Evolutionary conservation across 371 early-diverging fungal species (phyloP).

Genomic region (Mucor mucedo): DNA sequence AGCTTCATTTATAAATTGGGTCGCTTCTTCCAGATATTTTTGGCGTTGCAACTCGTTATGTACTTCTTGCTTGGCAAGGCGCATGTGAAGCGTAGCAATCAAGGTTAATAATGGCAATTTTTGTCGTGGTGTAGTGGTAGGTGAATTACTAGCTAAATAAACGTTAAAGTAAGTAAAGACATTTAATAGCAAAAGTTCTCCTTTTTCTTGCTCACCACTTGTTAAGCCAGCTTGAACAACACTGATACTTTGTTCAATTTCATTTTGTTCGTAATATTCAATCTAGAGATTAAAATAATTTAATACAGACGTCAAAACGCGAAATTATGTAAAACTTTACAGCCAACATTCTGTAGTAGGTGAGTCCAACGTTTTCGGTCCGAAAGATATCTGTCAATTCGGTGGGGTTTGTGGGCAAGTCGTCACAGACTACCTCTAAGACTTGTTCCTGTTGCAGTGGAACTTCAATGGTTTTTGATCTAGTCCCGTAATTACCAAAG

Average conservation of each 20-base stretch:
- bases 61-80: slow-evolving; percentile 57
- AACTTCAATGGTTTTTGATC: slow-evolving; percentile 74
- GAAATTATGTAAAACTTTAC: slow-evolving; percentile 40
- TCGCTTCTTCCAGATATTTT: slow-evolving; percentile 66
- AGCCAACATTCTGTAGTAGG: slow-evolving; percentile 80
- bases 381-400: slow-evolving; percentile 82
- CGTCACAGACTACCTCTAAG: slow-evolving; percentile 79
- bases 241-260: slow-evolving; percentile 63
- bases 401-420: slow-evolving; percentile 67
- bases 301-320: neutral
- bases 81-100: slow-evolving; percentile 69
- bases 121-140: slow-evolving; percentile 59
- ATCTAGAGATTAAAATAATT: slow-evolving; percentile 45
- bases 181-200: slow-evolving; percentile 5
- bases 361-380: slow-evolving; percentile 71
- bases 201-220: slow-evolving; percentile 42
- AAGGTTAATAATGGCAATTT: slow-evolving; percentile 71
- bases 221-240: slow-evolving; percentile 67
- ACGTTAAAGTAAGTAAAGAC: neutral
- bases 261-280: slow-evolving; percentile 77
- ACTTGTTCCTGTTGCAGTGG: slow-evolving; percentile 81
- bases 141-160: slow-evolving; percentile 43
- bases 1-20: slow-evolving; percentile 72
- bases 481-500: slow-evolving; percentile 29
- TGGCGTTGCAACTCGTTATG: slow-evolving; percentile 50